Evolutionary conservation across 768 basidiomycete genomes (phyloP), one percentile per base, ranked within the genome.

Genomic region (Boletellus ananas): DNA sequence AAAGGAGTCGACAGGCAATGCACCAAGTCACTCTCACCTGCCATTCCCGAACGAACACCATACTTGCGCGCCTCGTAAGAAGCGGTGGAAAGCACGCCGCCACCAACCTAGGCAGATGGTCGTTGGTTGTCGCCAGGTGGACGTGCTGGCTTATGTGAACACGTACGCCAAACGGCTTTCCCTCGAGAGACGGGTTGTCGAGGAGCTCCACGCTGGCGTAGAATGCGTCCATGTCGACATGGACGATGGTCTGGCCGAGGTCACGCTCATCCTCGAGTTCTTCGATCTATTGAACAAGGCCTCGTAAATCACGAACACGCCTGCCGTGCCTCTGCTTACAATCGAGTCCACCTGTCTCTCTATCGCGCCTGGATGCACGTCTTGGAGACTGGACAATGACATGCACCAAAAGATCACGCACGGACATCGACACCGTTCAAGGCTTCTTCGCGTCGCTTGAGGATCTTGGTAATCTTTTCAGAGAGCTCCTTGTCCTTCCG

Each of bases 151-250:
- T 14, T n/a, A 25, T n/a, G n/a, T n/a, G n/a, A 42, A 13, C 33
- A 65, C 74, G 25, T 59, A 87, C 89, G 23, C 77, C 87, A 62
- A 91, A 91, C 1, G 89, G 77, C 58, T 89, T 90, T 17, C 81
- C 85, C 29, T 74, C 70, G 34, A 87, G 79, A 57, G 70, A 70
- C 14, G 83, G 84, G 56, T 87, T 70, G 56, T 83, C 72, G 18
- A 87, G 74, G 1, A 85, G 68, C 63, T 93, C 90, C 1, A 91
- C 89, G 43, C 77, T 88, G 11, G 89, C 88, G 56, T 79, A 94
- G 70, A 95, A 96, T 4, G 92, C 91, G 65, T 97, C 95, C 83
- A 94, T 93, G 62, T 99, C 96, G 27, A 96, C 84, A 63, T 98
- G 94, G 6, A 97, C 89, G 52, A 99, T 90, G 17, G 71, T 78